Evolutionary conservation across 306 rosid species (phyloP), one percentile per base, ranked within the genome.

Genomic region (Alnus glutinosa): DNA sequence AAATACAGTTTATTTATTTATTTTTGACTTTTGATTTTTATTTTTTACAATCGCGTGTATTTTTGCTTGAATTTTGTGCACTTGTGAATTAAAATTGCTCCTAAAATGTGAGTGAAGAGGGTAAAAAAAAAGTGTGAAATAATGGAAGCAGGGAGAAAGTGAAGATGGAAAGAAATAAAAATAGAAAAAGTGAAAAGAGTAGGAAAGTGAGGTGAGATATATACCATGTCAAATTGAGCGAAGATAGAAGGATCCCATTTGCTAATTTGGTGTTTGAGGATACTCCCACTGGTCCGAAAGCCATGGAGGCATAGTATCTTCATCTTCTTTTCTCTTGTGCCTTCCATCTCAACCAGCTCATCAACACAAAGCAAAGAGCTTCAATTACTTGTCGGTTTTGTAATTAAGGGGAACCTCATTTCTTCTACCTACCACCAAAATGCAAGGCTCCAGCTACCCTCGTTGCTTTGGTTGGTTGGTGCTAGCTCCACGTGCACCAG

Each of bases 241-340:
- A 92, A 86, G 11, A 94, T 77, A 77, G 92, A 84, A 89, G 98
- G 81, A 80, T 92, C 92, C 94, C 98, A 92, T 89, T 92, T 92
- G 85, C 89, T 86, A 70, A 92, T 88, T 89, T 92, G 97, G 71
- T 90, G 92, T 48, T 85, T 83, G 15, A 94, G 66, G 77, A 94
- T 92, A 71, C 86, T 83, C 8, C 97, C 98, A 75, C 94, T 92
- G 73, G 97, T 94, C 83, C 98, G 88, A 79, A 94, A 92, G 55
- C 97, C 98, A 86, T 92, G 98, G 55, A 94, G 96, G 86, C 98
- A 94, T 0, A 94, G 89, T 48, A 92, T 83, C 87, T 88, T 94
- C 84, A 89, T 79, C 89, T 86, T 89, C 82, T 83, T 85, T 61
- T 52, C 85, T 71, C 77, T 75, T 14, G 74, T 71, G 66, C 78